These are phyloP conservation scores for Fusarium zealandicum DNA, from an alignment of 2,329 filamentous ascomycete genomes.

Conservation along the genomic window DNA sequence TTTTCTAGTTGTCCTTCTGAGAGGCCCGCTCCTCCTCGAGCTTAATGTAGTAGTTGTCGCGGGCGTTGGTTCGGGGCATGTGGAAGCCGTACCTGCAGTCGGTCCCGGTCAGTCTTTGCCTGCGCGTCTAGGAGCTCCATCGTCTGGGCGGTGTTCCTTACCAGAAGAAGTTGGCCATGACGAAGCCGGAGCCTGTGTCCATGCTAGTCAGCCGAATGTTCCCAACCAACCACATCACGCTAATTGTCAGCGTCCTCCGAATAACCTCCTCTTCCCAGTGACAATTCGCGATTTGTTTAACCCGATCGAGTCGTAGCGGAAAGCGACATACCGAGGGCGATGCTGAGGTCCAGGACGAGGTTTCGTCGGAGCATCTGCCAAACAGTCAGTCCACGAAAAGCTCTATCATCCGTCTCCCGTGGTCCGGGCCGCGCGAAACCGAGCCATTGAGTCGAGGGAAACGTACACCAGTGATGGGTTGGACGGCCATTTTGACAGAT, in stretches of 20 bases:
- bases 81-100: conserved; percentile 66
- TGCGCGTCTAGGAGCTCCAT: neutral
- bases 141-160: conserved; percentile 47
- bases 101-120: conserved; percentile 13
- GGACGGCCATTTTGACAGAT: conserved; percentile 59
- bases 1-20: conserved; percentile 43
- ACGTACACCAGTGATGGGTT: conserved; percentile 68
- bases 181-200: conserved; percentile 58
- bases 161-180: conserved; percentile 65
- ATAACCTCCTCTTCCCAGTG: conserved; percentile 15
- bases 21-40: conserved; percentile 64
- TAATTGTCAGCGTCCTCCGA: conserved; percentile 35
- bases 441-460: conserved; percentile 44
- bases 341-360: conserved; percentile 63
- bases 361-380: conserved; percentile 66
- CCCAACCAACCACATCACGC: conserved; percentile 37
- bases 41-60: conserved; percentile 66
- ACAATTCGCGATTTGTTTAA: conserved; percentile 10
- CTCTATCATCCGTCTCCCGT: conserved; percentile 32
- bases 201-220: conserved; percentile 45
- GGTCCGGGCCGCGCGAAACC: conserved; percentile 14
- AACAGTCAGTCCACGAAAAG: conserved; percentile 46
- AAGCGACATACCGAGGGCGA: conserved; percentile 61
- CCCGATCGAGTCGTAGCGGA: neutral
- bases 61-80: conserved; percentile 64